Base-by-base conservation (phyloP, 177 flowering plant genomes). In the Tripterygium wilfordii region DNA sequence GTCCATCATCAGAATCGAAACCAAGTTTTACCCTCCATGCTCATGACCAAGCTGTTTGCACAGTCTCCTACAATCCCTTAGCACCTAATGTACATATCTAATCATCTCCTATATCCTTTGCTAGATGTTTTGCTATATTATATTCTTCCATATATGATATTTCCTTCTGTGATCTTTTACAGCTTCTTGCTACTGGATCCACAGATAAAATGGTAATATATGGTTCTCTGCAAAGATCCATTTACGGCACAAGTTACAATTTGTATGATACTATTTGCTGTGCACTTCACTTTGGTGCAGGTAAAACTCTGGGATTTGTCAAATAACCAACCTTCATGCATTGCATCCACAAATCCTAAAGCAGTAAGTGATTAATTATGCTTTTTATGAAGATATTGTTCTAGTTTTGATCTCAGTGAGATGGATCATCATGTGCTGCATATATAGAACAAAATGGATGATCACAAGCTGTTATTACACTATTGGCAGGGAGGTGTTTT, bases 131-230 rank as follows among this genome's bases (percentile, higher is more conserved):
- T n/a, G n/a, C 21, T 5, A 4, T 16, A 42, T 39, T 18, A 16
- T 16, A 16, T 8, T 15, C 17, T 8, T 31, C 16, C 27, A 42
- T 46, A n/a, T n/a, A n/a, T n/a, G n/a, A n/a, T n/a, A n/a, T 9
- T 56, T 25, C 42, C 32, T 10, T 42, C n/a, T 12, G 22, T 5
- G 3, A 21, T 64, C 60, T 66, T 52, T n/a, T 39, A 20, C 82
- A 90, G 96, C 74, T 91, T 53, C 82, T 91, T 51, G 98, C 88
- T 20, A 91, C 95, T 17, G 96, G 95, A 33, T 91, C 98, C 8
- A 64, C 63, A 20, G 98, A 91, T 72, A 85, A 91, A 67, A 81
- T 53, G 80, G 98, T 89, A 74, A n/a, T n/a, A n/a, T n/a, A n/a
- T n/a, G n/a, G n/a, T n/a, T n/a, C n/a, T n/a, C n/a, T n/a, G n/a